Conservation (phyloP, 2,329 filamentous ascomycete species). For the Phoma sp. region DNA sequence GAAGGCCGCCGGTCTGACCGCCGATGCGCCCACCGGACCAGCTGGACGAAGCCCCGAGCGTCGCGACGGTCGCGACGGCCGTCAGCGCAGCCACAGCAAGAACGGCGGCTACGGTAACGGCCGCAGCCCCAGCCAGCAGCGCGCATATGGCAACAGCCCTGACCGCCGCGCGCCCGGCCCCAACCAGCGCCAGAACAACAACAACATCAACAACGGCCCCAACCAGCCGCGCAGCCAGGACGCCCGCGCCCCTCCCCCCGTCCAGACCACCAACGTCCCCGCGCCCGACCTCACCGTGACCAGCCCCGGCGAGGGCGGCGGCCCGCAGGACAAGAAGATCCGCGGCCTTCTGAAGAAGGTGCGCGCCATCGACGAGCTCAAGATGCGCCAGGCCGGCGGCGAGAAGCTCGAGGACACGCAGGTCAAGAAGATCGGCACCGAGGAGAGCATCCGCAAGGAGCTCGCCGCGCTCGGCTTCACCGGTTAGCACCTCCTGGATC, state of each 20-base stretch:
- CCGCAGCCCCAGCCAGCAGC: conserved; percentile 42
- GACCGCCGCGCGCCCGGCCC: conserved; percentile 36
- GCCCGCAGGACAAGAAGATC: conserved; percentile 91
- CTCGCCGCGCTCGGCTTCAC: conserved; percentile 65
- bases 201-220: background rate
- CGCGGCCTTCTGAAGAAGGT: conserved; percentile 95
- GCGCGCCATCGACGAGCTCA: conserved; percentile 94
- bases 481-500: conserved; percentile 26
- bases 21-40: conserved; percentile 38
- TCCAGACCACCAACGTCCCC: conserved; percentile 43
- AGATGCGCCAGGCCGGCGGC: conserved; percentile 91
- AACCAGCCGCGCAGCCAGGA: conserved; percentile 28
- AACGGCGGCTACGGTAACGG: conserved; percentile 33
- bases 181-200: conserved; percentile 31
- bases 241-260: conserved; percentile 29
- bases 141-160: conserved; percentile 41
- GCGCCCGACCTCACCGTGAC: conserved; percentile 60
- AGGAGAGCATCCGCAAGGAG: conserved; percentile 82
- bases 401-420: conserved; percentile 99
- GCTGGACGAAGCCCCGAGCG: conserved; percentile 69
- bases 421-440: conserved; percentile 96
- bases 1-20: conserved; percentile 42
- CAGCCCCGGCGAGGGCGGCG: conserved; percentile 62
- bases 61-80: conserved; percentile 54
- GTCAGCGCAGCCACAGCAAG: conserved; percentile 60